Evolutionary conservation across 2,329 filamentous ascomycete species (phyloP), one percentile per base, ranked within the genome.

Genomic region (Didymosphaeria variabile): DNA sequence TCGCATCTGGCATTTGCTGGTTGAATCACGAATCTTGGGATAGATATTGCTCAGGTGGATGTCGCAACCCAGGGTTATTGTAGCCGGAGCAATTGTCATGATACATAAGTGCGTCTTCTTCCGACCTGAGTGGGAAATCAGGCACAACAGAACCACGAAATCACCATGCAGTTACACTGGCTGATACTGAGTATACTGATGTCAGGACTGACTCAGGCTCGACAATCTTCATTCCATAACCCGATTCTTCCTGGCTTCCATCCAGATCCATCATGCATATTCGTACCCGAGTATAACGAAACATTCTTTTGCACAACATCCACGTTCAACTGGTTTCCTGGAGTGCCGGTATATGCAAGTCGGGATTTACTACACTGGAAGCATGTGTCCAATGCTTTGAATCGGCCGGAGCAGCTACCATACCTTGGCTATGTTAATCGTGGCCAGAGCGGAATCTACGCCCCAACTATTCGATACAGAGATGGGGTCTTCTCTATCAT

Each of bases 291-390:
- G 19, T 44, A 42, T 19, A 47, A 66, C 31, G 77, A 78, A 21
- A 82, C 80, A 3, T 85, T 84, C 67, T 84, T 83, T 68, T 85
- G 82, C 64, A 80, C 79, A 1, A 83, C 82, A 0, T 86, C 85
- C 0, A 83, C 81, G 0, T 87, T 86, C 63, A 79, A 82, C 42
- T 74, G 79, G 0, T 86, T 85, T 64, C 84, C 85, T 0, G 84
- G 84, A 0, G 67, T 85, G 1, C 84, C 84, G 0, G 77, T 86
- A 31, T 82, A 85, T 62, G 82, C 82, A 2, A 83, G 79, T 7
- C 79, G 78, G 51, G 84, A 87, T 64, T 66, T 87, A 4, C 59
- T 79, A 9, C 79, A 83, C 61, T 86, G 83, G 83, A 82, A 81
- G 58, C 75, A 80, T 8, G 34, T 53, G 2, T 67, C 67, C 55